Base-by-base conservation (phyloP, 148 eudicot species). In the Bassia scoparia region DNA sequence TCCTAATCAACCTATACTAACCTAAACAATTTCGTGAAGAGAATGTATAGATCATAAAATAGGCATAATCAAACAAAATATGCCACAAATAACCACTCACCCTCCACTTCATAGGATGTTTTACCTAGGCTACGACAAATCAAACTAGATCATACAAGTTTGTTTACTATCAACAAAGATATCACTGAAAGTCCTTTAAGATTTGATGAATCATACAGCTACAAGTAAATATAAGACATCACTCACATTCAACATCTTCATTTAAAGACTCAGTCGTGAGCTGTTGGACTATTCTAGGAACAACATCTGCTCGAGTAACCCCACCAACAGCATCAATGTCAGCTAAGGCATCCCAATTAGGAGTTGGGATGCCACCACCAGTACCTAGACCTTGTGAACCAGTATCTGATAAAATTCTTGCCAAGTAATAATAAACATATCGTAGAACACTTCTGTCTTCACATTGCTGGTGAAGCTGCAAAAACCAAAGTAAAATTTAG, bases 261-360 rank as follows among this genome's bases (percentile, higher is more conserved):
- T 88, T 95, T 58, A 78, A 74, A 73, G 90, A 84, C 85, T 95
- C 98, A 10, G 87, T 59, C 71, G 89, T 85, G 71, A 95, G 95
- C 76, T 91, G 87, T 61, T 89, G 89, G 26, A 87, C 82, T 69
- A 91, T 89, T 81, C 89, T 77, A 54, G 98, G 98, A 67, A 92
- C 93, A 61, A 95, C 98, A 87, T 95, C 98, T 78, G 98, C 98
- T 69, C 98, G 87, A 35, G 98, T 95, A 76, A 95, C 94, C 49
- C 98, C 98, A 65, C 97, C 96, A 79, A 77, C 89, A 75, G 93
- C 97, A 85, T 91, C 98, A 77, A 95, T 89, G 70, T 91, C 98
- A 74, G 98, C 97, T 77, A 91, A 84, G 66, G 98, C 98, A 86
- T 95, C 98, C 98, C 98, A 95, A 74, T 95, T 95, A 74, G 98